A percentile compares a stretch with the other conserved stretches of the same genome.
phyloP scores from a whole-genome alignment of 2,329 filamentous ascomycete genomes.

The Epichloe elymi region DNA sequence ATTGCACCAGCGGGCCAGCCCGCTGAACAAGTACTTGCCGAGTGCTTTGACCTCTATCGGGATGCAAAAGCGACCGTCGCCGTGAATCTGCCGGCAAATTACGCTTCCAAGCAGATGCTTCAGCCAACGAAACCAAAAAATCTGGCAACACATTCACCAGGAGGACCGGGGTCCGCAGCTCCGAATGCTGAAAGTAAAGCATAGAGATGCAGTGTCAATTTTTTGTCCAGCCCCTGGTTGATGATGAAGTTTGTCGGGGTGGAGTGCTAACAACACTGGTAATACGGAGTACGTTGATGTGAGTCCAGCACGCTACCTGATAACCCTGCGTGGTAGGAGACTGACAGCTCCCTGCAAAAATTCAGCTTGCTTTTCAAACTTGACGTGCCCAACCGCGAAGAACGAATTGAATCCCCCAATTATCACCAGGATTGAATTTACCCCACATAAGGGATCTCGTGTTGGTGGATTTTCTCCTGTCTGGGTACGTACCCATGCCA shows the following conservation, averaged over 20 bases:
- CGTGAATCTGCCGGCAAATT: constrained; percentile 32
- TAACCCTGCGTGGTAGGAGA: neutral
- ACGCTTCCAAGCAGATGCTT: constrained; percentile 16
- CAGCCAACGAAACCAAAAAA: constrained; percentile 5
- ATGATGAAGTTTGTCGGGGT: no score
- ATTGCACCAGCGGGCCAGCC: constrained; percentile 29
- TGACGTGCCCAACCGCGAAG: no score
- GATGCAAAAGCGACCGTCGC: constrained; percentile 33
- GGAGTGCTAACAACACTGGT: no score
- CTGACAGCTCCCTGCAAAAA: neutral
- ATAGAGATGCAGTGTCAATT: neutral
- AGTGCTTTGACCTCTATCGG: constrained; percentile 33
- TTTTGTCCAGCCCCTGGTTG: no score
- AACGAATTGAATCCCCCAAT: neutral
- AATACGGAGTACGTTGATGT: neutral
- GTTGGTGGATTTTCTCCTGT: neutral
- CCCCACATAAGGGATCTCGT: neutral
- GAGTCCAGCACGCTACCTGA: neutral
- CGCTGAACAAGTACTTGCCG: constrained; percentile 32
- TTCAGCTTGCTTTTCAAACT: no score
- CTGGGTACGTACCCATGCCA: no score
- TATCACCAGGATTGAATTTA: neutral
- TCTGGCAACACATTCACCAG: neutral
- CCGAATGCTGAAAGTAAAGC: neutral
- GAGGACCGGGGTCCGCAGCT: neutral